phyloP scores from a whole-genome alignment of 1,139 yeast genomes.

The Citeromyces siamensis region DNA sequence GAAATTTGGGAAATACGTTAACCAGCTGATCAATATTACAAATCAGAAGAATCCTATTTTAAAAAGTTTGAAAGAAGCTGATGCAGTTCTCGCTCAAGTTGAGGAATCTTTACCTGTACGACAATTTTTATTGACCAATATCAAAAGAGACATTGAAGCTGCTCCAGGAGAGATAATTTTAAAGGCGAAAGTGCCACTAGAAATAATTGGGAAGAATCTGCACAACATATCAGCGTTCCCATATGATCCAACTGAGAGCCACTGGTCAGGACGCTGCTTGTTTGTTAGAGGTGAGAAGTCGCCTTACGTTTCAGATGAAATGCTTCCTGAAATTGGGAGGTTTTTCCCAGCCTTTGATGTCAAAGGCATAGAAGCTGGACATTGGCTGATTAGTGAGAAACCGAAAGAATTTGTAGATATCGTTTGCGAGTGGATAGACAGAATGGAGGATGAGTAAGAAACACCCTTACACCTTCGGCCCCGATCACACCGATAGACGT shows the following conservation, averaged over 20 bases:
- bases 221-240: constrained; percentile 72
- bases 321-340: constrained; percentile 57
- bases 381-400: constrained; percentile 81
- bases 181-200: constrained; percentile 47
- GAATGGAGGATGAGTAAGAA: neutral
- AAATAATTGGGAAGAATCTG: constrained; percentile 49
- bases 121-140: constrained; percentile 68
- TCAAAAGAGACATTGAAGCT: constrained; percentile 25
- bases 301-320: constrained; percentile 77
- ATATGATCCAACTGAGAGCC: constrained; percentile 35
- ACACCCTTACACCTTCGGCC: constrained; percentile 2
- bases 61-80: constrained; percentile 44
- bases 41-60: constrained; percentile 16
- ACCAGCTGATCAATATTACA: constrained; percentile 29
- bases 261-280: constrained; percentile 64
- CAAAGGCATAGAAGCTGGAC: constrained; percentile 72
- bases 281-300: constrained; percentile 76
- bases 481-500: constrained; percentile 2
- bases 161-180: constrained; percentile 9
- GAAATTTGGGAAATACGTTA: constrained; percentile 53
- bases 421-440: constrained; percentile 38
- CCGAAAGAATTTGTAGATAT: constrained; percentile 55
- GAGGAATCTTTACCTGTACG: constrained; percentile 52
- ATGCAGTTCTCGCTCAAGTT: constrained; percentile 43
- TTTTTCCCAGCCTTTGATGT: constrained; percentile 74